Percentiles rank a stretch among this genome's conserved stretches.
phyloP scores from a whole-genome alignment of 768 basidiomycete genomes.

The Lactarius pseudohatsudake region DNA sequence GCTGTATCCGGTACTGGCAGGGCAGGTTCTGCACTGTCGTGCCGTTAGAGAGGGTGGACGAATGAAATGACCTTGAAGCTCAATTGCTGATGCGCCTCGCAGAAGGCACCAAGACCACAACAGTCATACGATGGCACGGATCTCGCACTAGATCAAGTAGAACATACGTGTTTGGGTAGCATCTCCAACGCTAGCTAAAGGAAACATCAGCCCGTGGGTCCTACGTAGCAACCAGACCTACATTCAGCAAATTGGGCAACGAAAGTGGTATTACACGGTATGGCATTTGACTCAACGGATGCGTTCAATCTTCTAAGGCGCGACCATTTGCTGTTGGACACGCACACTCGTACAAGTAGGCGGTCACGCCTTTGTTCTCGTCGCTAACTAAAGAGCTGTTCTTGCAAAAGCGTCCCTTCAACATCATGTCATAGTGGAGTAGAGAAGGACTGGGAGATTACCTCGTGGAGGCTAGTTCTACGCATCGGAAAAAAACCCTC shows the following conservation, averaged over 20 bases:
- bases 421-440: background rate
- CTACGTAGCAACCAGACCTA: constrained; percentile 36
- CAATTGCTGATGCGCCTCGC: constrained; percentile 41
- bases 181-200: constrained; percentile 74
- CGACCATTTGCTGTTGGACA: constrained; percentile 1
- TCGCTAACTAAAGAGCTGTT: constrained; percentile 80
- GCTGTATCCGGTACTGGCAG: constrained; percentile 68
- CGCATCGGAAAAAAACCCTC: constrained; percentile 75
- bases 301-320: constrained; percentile 52
- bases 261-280: constrained; percentile 51
- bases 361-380: constrained; percentile 88
- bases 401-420: constrained; percentile 36
- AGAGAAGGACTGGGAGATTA: constrained; percentile 32
- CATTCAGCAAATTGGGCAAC: constrained; percentile 77
- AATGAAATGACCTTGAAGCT: constrained; percentile 54
- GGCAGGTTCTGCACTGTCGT: constrained; percentile 66
- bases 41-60: constrained; percentile 65
- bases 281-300: background rate
- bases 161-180: constrained; percentile 74
- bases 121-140: background rate
- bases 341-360: constrained; percentile 72
- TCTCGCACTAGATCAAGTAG: background rate
- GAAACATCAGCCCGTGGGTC: constrained; percentile 11
- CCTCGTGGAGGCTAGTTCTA: constrained; percentile 77
- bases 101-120: constrained; percentile 64